These are phyloP conservation scores for Aspergillus piperis DNA, from an alignment of 2,329 filamentous ascomycete genomes.

Conservation along the genomic window DNA sequence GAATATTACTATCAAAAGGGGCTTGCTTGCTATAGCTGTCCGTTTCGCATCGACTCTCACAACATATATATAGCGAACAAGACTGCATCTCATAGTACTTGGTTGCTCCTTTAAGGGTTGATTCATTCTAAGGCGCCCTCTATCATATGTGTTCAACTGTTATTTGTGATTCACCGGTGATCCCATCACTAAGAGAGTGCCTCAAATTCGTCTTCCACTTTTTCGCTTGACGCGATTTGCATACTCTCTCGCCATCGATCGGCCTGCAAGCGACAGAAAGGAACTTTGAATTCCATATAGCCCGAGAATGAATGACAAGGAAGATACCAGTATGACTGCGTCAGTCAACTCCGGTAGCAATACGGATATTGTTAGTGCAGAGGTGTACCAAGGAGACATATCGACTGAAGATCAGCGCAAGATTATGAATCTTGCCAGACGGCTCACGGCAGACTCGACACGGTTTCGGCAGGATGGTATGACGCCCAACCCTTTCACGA, in stretches of 20 bases:
- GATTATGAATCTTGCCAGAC: conserved; percentile 2
- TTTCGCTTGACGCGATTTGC: too few species aligned
- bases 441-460: background rate
- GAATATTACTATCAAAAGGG: background rate
- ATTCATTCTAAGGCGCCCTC: too few species aligned
- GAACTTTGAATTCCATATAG: background rate
- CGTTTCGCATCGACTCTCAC: background rate
- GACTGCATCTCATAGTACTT: too few species aligned
- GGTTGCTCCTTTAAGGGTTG: too few species aligned
- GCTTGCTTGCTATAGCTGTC: background rate
- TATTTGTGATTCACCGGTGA: too few species aligned
- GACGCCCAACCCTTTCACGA: conserved; percentile 6
- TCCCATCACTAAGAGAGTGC: too few species aligned
- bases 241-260: too few species aligned
- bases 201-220: too few species aligned
- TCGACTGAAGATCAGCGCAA: background rate
- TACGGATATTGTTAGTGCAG: background rate
- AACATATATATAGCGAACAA: too few species aligned
- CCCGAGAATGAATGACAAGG: background rate
- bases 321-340: background rate
- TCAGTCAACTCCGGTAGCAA: background rate
- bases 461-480: background rate
- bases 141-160: too few species aligned
- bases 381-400: background rate
- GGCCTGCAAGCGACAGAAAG: too few species aligned